phyloP scores from a whole-genome alignment of 2,329 filamentous ascomycete genomes.

The Nemania bipapillata region DNA sequence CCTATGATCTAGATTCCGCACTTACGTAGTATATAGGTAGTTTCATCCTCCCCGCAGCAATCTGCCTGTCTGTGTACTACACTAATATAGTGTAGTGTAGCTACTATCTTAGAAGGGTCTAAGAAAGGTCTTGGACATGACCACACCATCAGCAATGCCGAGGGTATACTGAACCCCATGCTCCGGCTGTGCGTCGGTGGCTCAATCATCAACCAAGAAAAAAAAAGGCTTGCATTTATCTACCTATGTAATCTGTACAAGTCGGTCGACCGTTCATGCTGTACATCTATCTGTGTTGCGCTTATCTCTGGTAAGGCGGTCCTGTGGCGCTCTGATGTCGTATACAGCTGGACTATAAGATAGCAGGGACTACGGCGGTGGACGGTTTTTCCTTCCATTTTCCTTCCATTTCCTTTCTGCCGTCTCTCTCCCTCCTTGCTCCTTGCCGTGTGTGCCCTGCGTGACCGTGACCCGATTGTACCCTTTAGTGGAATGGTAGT shows the following conservation, averaged over 20 bases:
- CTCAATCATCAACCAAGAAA: not conserved
- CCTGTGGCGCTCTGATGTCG: conserved; percentile 11
- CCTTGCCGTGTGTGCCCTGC: not conserved
- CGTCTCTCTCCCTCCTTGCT: not conserved
- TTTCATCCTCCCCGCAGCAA: not conserved
- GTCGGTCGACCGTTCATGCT: not conserved
- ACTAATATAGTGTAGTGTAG: not conserved
- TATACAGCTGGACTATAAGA: conserved; percentile 11
- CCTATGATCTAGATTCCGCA: no score
- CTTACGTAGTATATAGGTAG: not conserved
- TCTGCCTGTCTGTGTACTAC: not conserved
- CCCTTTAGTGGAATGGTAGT: not conserved
- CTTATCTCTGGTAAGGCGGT: conserved; percentile 21
- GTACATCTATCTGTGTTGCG: conserved; percentile 2
- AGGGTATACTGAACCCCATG: not conserved
- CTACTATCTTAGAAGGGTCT: not conserved
- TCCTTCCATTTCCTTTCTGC: conserved; percentile 4
- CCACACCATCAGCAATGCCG: not conserved
- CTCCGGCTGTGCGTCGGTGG: not conserved
- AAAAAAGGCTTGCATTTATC: not conserved
- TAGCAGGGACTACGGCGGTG: conserved; percentile 14
- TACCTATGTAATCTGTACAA: no score
- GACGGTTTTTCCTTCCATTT: conserved; percentile 1
- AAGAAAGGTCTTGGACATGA: not conserved
- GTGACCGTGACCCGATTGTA: not conserved